Base-by-base conservation (phyloP, 352 stramenopile genomes). In the Globisporangium yorkense region DNA sequence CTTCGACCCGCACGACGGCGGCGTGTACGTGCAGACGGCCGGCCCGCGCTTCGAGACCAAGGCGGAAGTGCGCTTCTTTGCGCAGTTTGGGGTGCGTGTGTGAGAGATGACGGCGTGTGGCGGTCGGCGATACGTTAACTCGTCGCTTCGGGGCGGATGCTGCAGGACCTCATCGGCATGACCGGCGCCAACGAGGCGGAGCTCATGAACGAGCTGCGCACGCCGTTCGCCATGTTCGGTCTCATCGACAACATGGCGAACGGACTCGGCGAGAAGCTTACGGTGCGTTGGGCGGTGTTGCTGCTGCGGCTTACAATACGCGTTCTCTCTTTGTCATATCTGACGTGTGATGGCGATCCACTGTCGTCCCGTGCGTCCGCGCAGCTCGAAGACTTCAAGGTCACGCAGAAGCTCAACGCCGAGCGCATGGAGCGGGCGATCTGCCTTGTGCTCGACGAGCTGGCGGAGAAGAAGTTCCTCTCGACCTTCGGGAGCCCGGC, bases 201-300 rank as follows among this genome's bases (percentile, higher is more conserved):
- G 62, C 70, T 94, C 5, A 75, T 90, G 24, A 93, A 92, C 57
- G 88, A 96, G 47, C 67, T 96, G 51, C 70, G 68, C 18, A 62
- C 92, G 41, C 87, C 84, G 16, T 94, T 92, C 50, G 84, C 83
- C 31, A 95, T 95, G 83, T 84, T 96, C 24, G 75, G 70, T 51
- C 89, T 95, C 58, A 84, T 96, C 46, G 88, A 96, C 72, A 96
- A 96, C 66, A 68, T 96, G 68, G 82, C 80, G 56, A 92, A 96
- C 61, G 88, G 88, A 37, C 69, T 96, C 15, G 84, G 85, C 53
- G 70, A 90, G 37, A 70, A 83, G 46, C 77, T 94, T 45, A 90
- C 84, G 67, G 75, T 84, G 49, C 43, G 68, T 27, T 15, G 43
- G 0, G 37, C n/a, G 9, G 16, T 46, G 8, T 40, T 24, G 24